Evolutionary conservation across 2,329 filamentous ascomycete species (phyloP), one percentile per base, ranked within the genome.

Genomic region (Fusarium sp.): DNA sequence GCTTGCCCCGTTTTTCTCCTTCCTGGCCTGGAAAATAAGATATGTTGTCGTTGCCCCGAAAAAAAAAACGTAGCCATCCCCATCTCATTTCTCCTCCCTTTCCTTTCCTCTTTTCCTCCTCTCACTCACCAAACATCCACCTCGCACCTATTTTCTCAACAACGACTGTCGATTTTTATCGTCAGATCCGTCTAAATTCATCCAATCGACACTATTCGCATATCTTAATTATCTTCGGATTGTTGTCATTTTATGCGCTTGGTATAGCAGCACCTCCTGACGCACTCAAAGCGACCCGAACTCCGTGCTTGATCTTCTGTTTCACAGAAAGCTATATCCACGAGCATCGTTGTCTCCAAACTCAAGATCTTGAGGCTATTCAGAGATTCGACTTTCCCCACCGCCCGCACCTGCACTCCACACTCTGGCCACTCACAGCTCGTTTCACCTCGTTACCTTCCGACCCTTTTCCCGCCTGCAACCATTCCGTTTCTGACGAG

Each of bases 21-120:
- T 73, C 70, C 70, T 76, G 77, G n/a, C n/a, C 75, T 77, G 76
- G 78, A 78, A 79, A 78, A 79, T 78, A 78, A 81, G 79, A 78
- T 79, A 79, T 77, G 71, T 77, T 78, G 76, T 77, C 77, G 67
- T 72, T 72, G 76, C 75, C 76, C 79, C 59, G 69, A 80, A 83
- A 73, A 81, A 55, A 55, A 83, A 83, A 82, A 79, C 77, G 81
- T 81, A 83, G 80, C 80, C 81, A 83, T 85, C 82, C 81, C 83
- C 81, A 79, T 78, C 68, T 71, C 71, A 65, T 71, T 62, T 71
- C 59, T 67, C 68, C 62, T 71, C 65, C 69, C 62, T 58, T 67
- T 70, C 73, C 66, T 42, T 58, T 52, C 62, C 59, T 62, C 46
- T 59, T 63, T 45, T 64, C 65, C 62, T 63, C 58, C 64, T 58